These are phyloP conservation scores for Elymus sibiricus DNA, from an alignment of 176 grass and related monocot species.

Conservation along the genomic window DNA sequence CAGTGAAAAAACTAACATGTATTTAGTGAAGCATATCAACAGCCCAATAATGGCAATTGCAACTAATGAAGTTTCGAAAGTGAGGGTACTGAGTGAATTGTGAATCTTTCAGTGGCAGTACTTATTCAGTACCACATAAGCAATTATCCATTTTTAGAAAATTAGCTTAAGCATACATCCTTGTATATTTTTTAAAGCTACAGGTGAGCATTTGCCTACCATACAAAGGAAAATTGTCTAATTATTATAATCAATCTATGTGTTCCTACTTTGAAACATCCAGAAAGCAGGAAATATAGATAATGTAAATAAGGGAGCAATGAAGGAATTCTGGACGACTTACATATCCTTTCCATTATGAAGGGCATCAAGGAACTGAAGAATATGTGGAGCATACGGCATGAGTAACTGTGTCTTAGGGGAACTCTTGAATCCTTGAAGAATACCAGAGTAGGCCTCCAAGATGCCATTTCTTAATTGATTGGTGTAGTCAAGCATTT, in stretches of 20 bases:
- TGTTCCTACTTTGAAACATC: background rate
- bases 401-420: slow-evolving; percentile 67
- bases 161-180: background rate
- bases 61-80: background rate
- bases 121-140: background rate
- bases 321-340: slow-evolving; percentile 14
- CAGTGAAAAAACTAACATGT: background rate
- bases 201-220: background rate
- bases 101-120: background rate
- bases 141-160: background rate
- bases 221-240: background rate
- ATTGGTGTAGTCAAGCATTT: slow-evolving; percentile 85
- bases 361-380: slow-evolving; percentile 75
- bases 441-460: slow-evolving; percentile 92
- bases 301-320: background rate
- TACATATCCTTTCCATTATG: slow-evolving; percentile 81
- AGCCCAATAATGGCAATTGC: background rate
- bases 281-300: background rate
- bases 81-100: too few relatives aligned
- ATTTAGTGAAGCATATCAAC: background rate
- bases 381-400: slow-evolving; percentile 65
- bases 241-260: background rate
- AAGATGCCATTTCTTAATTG: slow-evolving; percentile 80
- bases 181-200: background rate
- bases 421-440: slow-evolving; percentile 89